Percentiles rank a stretch among this genome's conserved stretches.
Conservation (phyloP, 2,329 filamentous ascomycete genomes). For the Pyrenophora teres region DNA sequence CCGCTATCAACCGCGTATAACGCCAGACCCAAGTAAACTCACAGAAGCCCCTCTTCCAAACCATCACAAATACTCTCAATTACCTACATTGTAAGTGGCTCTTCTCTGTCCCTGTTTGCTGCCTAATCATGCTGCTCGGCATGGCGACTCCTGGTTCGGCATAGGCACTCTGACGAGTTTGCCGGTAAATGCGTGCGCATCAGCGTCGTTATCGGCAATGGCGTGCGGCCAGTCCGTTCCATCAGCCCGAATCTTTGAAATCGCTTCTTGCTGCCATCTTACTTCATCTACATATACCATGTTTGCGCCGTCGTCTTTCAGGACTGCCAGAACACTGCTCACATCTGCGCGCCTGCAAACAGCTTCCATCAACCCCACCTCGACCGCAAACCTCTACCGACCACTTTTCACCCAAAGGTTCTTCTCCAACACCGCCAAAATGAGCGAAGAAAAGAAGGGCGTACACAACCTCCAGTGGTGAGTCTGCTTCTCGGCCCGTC, state of each 20-base stretch:
- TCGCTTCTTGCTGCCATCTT: constrained; percentile 30
- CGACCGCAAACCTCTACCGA: constrained; percentile 39
- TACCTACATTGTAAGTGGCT: constrained; percentile 34
- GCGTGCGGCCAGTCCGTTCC: constrained; percentile 39
- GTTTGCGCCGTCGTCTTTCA: constrained; percentile 45
- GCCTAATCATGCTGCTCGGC: constrained; percentile 9
- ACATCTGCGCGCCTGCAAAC: constrained; percentile 47
- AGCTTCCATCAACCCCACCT: constrained; percentile 37
- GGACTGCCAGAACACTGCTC: constrained; percentile 50
- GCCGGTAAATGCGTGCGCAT: constrained; percentile 39
- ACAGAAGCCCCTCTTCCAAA: constrained; percentile 8
- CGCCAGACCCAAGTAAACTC: constrained; percentile 12
- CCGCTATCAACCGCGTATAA: constrained; percentile 33
- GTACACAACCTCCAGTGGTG: constrained; percentile 57
- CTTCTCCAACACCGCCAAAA: constrained; percentile 51
- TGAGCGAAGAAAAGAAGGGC: constrained; percentile 49
- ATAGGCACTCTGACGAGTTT: constrained; percentile 34
- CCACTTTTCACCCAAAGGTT: constrained; percentile 41
- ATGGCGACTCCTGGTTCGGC: constrained; percentile 16
- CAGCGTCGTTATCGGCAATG: constrained; percentile 37
- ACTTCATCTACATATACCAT: constrained; percentile 44
- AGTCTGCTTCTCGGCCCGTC: constrained; percentile 29
- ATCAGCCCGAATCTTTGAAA: constrained; percentile 43
- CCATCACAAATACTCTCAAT: constrained; percentile 23
- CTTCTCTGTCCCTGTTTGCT: constrained; percentile 3